These are phyloP conservation scores for Nelumbo lutea DNA, from an alignment of 164 flowering plant genomes.

Conservation along the genomic window DNA sequence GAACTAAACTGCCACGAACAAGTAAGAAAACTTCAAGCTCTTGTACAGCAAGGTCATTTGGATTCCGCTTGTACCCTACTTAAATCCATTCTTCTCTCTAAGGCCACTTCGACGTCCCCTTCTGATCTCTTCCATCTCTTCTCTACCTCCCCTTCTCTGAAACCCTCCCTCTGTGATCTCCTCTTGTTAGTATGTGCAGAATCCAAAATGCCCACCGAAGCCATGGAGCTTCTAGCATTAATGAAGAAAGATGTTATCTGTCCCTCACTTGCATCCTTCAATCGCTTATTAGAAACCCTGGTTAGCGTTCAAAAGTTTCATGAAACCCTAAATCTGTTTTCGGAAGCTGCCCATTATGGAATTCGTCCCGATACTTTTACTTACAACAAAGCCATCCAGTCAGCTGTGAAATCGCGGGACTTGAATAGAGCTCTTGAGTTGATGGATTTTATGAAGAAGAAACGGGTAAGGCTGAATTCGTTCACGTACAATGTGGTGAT, in stretches of 20 bases:
- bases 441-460: conserved; percentile 36
- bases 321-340: conserved; percentile 28
- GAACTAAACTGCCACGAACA: conserved; percentile 26
- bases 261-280: conserved; percentile 27
- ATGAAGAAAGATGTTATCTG: conserved; percentile 27
- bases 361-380: conserved; percentile 33
- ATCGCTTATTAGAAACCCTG: conserved; percentile 34
- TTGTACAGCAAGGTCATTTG: conserved; percentile 33
- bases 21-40: conserved; percentile 31
- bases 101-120: conserved; percentile 28
- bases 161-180: conserved; percentile 19
- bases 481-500: conserved; percentile 70
- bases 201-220: conserved; percentile 27
- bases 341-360: conserved; percentile 28
- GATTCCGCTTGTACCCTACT: conserved; percentile 30
- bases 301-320: conserved; percentile 24
- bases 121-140: conserved; percentile 28
- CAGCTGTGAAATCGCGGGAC: conserved; percentile 58
- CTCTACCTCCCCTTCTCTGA: conserved; percentile 23
- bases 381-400: conserved; percentile 64
- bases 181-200: conserved; percentile 30
- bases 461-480: conserved; percentile 23
- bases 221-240: conserved; percentile 19
- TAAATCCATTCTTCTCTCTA: conserved; percentile 25
- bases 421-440: conserved; percentile 40